phyloP scores from a whole-genome alignment of 805 yeast species.

The Priceomyces haplophilus region DNA sequence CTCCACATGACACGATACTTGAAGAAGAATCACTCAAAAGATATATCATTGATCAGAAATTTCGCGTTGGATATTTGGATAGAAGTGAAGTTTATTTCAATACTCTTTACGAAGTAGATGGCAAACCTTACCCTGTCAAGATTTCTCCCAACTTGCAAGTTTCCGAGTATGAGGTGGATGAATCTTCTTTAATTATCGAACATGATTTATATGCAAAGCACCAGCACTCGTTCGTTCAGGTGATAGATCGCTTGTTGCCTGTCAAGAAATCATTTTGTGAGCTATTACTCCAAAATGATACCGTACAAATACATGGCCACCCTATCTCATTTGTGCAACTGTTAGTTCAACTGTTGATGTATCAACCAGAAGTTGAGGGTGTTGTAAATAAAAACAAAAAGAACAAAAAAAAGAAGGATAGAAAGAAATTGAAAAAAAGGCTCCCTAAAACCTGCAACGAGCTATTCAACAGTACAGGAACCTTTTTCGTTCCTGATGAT shows the following conservation, averaged over 20 bases:
- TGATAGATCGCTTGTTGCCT: constrained; percentile 48
- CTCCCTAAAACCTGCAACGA: constrained; percentile 25
- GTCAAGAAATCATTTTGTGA: constrained; percentile 33
- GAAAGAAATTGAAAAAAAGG: constrained; percentile 8
- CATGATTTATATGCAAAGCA: constrained; percentile 56
- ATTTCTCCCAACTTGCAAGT: constrained; percentile 25
- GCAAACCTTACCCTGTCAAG: constrained; percentile 19
- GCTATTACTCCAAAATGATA: constrained; percentile 33
- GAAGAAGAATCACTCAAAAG: constrained; percentile 18
- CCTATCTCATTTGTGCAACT: constrained; percentile 24
- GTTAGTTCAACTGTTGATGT: constrained; percentile 28
- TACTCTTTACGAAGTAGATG: constrained; percentile 23
- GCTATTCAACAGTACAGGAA: constrained; percentile 23
- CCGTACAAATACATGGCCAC: constrained; percentile 15
- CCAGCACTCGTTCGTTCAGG: constrained; percentile 67
- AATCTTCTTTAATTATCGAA: constrained; percentile 50
- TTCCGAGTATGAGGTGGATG: constrained; percentile 37
- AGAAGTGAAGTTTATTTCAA: constrained; percentile 24
- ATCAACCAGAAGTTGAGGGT: neutral
- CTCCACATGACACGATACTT: neutral
- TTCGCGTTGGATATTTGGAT: constrained; percentile 30
- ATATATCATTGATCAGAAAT: constrained; percentile 32
- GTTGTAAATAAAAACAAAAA: neutral
- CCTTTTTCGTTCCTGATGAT: constrained; percentile 37
- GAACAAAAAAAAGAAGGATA: constrained; percentile 3